Percentiles rank a stretch among this genome's conserved stretches.
These are phyloP conservation scores for Wallacemonas sp. DNA, from an alignment of 208 protist genomes.

Conservation along the genomic window DNA sequence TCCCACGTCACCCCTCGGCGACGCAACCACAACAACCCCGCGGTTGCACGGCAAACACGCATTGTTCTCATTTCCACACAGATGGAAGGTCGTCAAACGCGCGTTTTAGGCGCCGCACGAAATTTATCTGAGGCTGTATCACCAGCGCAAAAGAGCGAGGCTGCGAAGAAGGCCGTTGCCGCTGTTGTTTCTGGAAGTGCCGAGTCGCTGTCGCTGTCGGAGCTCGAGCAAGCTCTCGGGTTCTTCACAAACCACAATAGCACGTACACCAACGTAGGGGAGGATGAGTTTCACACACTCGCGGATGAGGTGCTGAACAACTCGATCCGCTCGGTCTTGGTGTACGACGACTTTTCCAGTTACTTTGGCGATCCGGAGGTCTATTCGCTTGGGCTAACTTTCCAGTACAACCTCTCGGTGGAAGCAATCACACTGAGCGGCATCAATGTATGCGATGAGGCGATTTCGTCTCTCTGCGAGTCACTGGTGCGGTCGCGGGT, in stretches of 20 bases:
- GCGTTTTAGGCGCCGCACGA: conserved; percentile 76
- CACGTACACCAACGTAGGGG: conserved; percentile 64
- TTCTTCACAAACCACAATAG: conserved; percentile 86
- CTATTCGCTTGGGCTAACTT: conserved; percentile 69
- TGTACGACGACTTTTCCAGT: conserved; percentile 78
- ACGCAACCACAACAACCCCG: too few relatives aligned
- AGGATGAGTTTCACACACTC: conserved; percentile 73
- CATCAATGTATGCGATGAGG: conserved; percentile 83
- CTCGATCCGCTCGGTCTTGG: conserved; percentile 70
- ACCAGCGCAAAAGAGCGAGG: conserved; percentile 30
- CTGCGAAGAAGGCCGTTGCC: conserved; percentile 35
- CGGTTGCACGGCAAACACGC: too few relatives aligned
- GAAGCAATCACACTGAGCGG: conserved; percentile 84
- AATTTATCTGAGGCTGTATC: conserved; percentile 61
- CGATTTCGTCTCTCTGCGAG: conserved; percentile 76
- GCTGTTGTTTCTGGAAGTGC: conserved; percentile 36
- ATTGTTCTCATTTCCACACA: conserved; percentile 16
- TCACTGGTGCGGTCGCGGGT: conserved; percentile 76
- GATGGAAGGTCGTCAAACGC: conserved; percentile 27
- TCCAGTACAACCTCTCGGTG: conserved; percentile 88
- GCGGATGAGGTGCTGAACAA: conserved; percentile 88
- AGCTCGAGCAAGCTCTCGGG: conserved; percentile 61
- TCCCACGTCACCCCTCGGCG: too few relatives aligned
- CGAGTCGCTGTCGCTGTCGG: conserved; percentile 44
- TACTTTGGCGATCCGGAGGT: conserved; percentile 79